phyloP scores from a whole-genome alignment of 2,329 filamentous ascomycete species.

The Xylariaceae sp. region DNA sequence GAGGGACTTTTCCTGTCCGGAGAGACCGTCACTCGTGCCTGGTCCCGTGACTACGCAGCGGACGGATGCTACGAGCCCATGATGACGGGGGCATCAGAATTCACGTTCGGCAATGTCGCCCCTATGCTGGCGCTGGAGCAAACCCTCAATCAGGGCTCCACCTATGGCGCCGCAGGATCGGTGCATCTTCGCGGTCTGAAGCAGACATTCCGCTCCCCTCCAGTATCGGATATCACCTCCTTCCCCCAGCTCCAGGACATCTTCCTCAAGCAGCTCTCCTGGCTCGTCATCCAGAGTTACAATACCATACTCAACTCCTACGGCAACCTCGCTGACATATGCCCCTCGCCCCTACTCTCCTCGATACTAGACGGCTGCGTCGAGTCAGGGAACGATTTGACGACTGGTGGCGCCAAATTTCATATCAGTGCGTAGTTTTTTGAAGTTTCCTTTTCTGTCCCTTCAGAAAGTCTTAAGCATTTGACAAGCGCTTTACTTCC shows the following conservation, averaged over 20 bases:
- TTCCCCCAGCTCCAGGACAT: slow-evolving; percentile 13
- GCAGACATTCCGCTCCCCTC: slow-evolving; percentile 23
- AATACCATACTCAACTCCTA: slow-evolving; percentile 7
- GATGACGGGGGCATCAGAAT: slow-evolving; percentile 23
- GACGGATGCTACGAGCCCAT: slow-evolving; percentile 28
- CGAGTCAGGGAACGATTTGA: slow-evolving; percentile 22
- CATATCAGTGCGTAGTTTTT: slow-evolving; percentile 19
- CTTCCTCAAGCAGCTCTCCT: slow-evolving; percentile 23
- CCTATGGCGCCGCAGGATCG: slow-evolving; percentile 21
- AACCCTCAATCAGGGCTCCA: slow-evolving; percentile 23
- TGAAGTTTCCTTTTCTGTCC: not conserved
- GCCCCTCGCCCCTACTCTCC: slow-evolving; percentile 25
- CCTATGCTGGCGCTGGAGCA: slow-evolving; percentile 25
- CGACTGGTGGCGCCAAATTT: slow-evolving; percentile 25
- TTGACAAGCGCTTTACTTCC: too few relatives aligned
- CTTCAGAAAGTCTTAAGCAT: too few relatives aligned
- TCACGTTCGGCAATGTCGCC: slow-evolving; percentile 20
- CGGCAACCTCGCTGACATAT: slow-evolving; percentile 22
- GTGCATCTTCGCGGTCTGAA: slow-evolving; percentile 28
- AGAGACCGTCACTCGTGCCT: slow-evolving; percentile 8
- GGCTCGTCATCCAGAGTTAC: slow-evolving; percentile 13
- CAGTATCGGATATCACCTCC: slow-evolving; percentile 4
- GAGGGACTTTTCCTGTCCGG: slow-evolving; percentile 19
- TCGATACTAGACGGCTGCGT: slow-evolving; percentile 22
- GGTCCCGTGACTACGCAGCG: slow-evolving; percentile 24